phyloP scores from a whole-genome alignment of 352 stramenopile genomes.

The Globisporangium nagaii region DNA sequence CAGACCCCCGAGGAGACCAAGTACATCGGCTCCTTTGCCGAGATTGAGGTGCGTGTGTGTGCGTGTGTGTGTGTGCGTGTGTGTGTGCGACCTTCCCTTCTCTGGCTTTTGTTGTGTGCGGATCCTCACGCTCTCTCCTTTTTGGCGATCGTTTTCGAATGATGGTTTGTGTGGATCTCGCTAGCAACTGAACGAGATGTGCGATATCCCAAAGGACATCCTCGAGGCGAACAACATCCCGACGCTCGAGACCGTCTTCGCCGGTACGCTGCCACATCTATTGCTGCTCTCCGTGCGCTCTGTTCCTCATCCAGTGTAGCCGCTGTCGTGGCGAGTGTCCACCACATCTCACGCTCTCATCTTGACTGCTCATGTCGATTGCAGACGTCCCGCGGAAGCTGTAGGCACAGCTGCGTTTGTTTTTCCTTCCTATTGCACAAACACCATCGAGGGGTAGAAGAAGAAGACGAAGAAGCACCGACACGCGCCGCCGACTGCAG shows the following conservation, averaged over 20 bases:
- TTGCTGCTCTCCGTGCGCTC: no score
- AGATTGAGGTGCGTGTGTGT: conserved; percentile 53
- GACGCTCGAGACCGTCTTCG: conserved; percentile 69
- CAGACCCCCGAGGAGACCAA: conserved; percentile 31
- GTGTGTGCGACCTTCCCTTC: neutral
- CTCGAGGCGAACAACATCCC: conserved; percentile 73
- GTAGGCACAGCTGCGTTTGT: conserved; percentile 1
- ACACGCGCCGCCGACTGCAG: neutral
- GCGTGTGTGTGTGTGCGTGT: neutral
- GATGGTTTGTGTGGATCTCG: neutral
- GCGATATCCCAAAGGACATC: conserved; percentile 69
- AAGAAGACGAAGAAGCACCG: conserved; percentile 1
- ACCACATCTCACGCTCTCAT: neutral
- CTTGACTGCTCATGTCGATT: neutral
- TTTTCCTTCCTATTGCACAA: neutral
- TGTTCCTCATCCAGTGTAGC: no score
- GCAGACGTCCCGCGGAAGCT: conserved; percentile 11
- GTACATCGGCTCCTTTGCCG: conserved; percentile 77
- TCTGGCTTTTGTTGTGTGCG: neutral
- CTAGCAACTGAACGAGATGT: conserved; percentile 81
- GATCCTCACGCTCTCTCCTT: neutral
- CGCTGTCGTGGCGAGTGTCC: neutral
- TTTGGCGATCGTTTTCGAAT: neutral
- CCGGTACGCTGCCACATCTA: conserved; percentile 23
- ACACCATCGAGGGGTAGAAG: neutral